These are phyloP conservation scores for Lecanicillium sp. DNA, from an alignment of 2,329 filamentous ascomycete genomes.

Conservation along the genomic window DNA sequence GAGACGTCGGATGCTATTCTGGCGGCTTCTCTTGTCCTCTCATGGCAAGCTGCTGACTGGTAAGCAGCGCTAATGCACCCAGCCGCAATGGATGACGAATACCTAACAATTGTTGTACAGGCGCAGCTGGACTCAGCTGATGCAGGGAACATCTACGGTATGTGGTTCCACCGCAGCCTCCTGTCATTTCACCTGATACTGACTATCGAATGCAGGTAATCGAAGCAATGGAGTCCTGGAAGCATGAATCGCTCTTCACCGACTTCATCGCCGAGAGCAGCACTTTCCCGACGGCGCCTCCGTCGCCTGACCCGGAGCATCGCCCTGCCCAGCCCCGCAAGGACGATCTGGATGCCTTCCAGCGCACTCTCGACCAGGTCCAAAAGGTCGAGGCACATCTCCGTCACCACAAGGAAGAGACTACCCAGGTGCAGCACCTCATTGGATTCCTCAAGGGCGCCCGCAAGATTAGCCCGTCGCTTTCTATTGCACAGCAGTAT, in stretches of 20 bases:
- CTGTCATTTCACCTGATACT: constrained; percentile 8
- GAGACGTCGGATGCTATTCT: constrained; percentile 86
- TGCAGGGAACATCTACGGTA: constrained; percentile 85
- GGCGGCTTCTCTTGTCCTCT: constrained; percentile 82
- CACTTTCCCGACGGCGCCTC: constrained; percentile 60
- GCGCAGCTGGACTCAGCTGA: constrained; percentile 83
- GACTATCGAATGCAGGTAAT: constrained; percentile 53
- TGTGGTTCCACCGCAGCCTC: constrained; percentile 25
- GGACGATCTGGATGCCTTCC: constrained; percentile 62
- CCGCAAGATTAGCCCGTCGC: constrained; percentile 59
- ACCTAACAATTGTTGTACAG: constrained; percentile 19
- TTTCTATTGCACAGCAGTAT: constrained; percentile 77
- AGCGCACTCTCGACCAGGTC: constrained; percentile 58
- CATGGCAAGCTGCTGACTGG: constrained; percentile 97
- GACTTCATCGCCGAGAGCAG: constrained; percentile 75
- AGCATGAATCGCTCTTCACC: constrained; percentile 77
- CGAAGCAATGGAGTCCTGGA: constrained; percentile 85
- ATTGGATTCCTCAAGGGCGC: constrained; percentile 65
- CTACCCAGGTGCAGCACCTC: constrained; percentile 59
- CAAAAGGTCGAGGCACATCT: constrained; percentile 60
- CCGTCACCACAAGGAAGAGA: constrained; percentile 61
- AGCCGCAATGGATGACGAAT: too few relatives aligned
- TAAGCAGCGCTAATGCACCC: constrained; percentile 22
- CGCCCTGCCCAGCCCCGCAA: constrained; percentile 55
- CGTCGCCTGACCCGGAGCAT: constrained; percentile 52